These are phyloP conservation scores for Asterophora lycoperdoides DNA, from an alignment of 768 basidiomycete species.

Conservation along the genomic window DNA sequence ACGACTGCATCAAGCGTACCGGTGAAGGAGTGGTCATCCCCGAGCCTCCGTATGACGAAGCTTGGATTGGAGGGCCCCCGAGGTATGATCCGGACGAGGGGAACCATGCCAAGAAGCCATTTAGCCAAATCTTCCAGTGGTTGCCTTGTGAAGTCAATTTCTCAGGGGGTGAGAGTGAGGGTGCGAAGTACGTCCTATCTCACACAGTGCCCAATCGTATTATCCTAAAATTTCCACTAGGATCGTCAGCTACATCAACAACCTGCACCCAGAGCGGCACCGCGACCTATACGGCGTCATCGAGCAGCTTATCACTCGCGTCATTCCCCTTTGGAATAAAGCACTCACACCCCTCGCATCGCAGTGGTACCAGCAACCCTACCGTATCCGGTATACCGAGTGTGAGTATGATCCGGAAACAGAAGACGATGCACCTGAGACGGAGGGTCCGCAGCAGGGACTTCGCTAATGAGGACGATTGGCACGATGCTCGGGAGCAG, in stretches of 20 bases:
- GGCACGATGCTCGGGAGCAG: constrained; percentile 10
- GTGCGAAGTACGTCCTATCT: constrained; percentile 15
- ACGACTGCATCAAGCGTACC: constrained; percentile 12
- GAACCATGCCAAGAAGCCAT: neutral
- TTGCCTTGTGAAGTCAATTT: constrained; percentile 27
- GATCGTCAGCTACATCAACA: constrained; percentile 41
- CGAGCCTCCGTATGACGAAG: constrained; percentile 2
- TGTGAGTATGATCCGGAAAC: constrained; percentile 18
- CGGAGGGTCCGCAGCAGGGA: constrained; percentile 17
- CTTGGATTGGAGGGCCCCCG: neutral
- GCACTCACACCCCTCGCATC: constrained; percentile 17
- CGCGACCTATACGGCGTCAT: constrained; percentile 24
- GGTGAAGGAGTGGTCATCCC: constrained; percentile 13
- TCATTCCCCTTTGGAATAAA: constrained; percentile 31
- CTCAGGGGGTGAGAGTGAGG: constrained; percentile 9
- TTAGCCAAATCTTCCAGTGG: constrained; percentile 18
- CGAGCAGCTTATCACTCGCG: constrained; percentile 22
- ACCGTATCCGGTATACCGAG: constrained; percentile 14
- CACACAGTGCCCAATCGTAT: neutral
- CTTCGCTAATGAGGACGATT: constrained; percentile 18
- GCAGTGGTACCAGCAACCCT: neutral
- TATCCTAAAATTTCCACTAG: constrained; percentile 6
- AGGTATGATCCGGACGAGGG: neutral
- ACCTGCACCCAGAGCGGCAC: constrained; percentile 30
- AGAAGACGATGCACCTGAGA: constrained; percentile 6